These are phyloP conservation scores for Amylocarpus encephaloides DNA, from an alignment of 2,329 filamentous ascomycete genomes.

Conservation along the genomic window DNA sequence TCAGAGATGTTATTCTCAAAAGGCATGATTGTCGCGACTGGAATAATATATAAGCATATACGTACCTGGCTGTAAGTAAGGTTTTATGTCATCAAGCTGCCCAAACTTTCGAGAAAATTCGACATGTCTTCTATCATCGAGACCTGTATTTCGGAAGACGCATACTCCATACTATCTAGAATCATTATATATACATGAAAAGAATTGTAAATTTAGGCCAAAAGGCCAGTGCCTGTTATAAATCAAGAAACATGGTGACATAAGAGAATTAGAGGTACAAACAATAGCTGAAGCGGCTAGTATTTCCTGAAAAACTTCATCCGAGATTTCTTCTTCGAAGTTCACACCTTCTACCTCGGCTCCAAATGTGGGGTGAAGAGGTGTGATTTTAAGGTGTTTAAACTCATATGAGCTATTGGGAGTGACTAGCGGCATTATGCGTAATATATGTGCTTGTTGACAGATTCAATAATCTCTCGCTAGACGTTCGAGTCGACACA, in stretches of 20 bases:
- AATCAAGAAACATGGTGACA: no score
- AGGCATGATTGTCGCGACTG: slow-evolving; percentile 14
- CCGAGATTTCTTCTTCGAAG: slow-evolving; percentile 31
- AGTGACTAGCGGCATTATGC: no score
- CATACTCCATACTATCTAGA: slow-evolving; percentile 45
- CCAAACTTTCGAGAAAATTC: slow-evolving; percentile 45
- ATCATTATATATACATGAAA: background rate
- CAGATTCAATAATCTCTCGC: no score
- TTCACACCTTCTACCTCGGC: slow-evolving; percentile 35
- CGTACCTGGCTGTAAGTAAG: slow-evolving; percentile 34
- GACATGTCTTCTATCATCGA: slow-evolving; percentile 46
- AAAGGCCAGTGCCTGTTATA: slow-evolving; percentile 8
- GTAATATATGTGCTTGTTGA: no score
- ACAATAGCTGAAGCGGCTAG: slow-evolving; percentile 33
- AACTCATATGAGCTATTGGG: slow-evolving; percentile 9
- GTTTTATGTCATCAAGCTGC: slow-evolving; percentile 48
- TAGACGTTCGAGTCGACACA: no score
- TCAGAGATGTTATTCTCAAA: slow-evolving; percentile 22
- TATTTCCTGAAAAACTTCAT: slow-evolving; percentile 34
- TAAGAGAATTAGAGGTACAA: background rate
- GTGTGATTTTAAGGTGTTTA: slow-evolving; percentile 29
- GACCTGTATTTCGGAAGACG: slow-evolving; percentile 43
- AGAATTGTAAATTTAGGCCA: background rate
- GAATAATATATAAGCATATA: background rate
- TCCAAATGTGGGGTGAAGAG: slow-evolving; percentile 34